phyloP scores from a whole-genome alignment of 441 rosid species.

The Erysimum pusillum region DNA sequence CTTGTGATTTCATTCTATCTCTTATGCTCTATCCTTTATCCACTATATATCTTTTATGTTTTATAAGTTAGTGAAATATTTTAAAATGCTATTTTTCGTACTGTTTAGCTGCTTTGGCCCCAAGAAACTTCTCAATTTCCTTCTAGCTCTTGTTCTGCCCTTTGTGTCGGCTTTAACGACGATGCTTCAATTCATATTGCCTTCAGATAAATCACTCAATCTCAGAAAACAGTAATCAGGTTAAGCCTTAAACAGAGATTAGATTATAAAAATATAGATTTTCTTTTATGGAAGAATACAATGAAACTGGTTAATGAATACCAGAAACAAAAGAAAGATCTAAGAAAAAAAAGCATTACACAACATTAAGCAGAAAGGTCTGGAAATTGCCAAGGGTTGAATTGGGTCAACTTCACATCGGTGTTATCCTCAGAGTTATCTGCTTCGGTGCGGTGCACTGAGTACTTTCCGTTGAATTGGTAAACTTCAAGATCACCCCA shows the following conservation, averaged over 20 bases:
- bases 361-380: conserved; percentile 52
- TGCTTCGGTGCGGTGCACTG: conserved; percentile 59
- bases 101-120: conserved; percentile 5
- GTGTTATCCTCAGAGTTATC: conserved; percentile 64
- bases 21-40: not conserved
- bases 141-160: not conserved
- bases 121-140: not conserved
- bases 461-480: conserved; percentile 81
- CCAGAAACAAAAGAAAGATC: conserved; percentile 6
- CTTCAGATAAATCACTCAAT: not conserved
- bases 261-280: not conserved
- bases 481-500: conserved; percentile 98
- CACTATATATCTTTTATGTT: too few species aligned
- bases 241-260: not conserved
- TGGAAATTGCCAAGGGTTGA: conserved; percentile 80
- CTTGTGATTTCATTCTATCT: conserved; percentile 5
- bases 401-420: conserved; percentile 50
- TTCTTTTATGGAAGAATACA: not conserved
- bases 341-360: not conserved
- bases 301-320: not conserved
- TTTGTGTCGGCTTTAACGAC: not conserved
- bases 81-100: too few species aligned
- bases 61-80: too few species aligned
- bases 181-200: not conserved
- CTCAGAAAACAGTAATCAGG: not conserved